Base-by-base conservation (phyloP, 768 basidiomycete species). In the Collybia sordida region DNA sequence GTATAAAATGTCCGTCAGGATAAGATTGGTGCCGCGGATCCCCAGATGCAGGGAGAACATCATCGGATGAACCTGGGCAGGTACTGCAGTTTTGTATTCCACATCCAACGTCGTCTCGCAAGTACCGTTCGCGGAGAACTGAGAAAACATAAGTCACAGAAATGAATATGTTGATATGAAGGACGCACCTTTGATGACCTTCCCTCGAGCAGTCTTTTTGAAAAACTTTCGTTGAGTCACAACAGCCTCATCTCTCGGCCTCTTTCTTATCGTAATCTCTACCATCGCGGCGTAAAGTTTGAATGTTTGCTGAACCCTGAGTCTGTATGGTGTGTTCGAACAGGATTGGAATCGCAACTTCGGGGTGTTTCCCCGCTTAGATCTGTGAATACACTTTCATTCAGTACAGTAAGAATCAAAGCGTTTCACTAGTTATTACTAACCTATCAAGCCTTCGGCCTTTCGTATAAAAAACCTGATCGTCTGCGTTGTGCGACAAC, bases 41-140 rank as follows among this genome's bases (percentile, higher is more conserved):
- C 6, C 92, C 92, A 3, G 70, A 63, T 18, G 66, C 59, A 17
- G 92, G 88, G 4, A 95, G 73, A 9, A 70, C 65, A 37, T 72
- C 63, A n/a, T 73, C 59, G 21, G 69, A 61, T 49, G 61, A 58
- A 22, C 62, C 65, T 2, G 69, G 45, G 59, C 96, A 97, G 42
- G 80, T 64, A 39, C 71, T 67, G 68, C 95, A 98, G 31, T 71
- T 67, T 51, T 80, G 64, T 55, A 96, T 78, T 1, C 95, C 95
- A 64, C 96, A 98, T 8, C 80, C 80, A 25, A 98, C 87, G 61
- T 97, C 95, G 59, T 93, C 85, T 25, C 97, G 80, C 8, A 99
- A 81, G 68, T 98, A 99, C 54, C 96, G 77, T 71, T 99, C 96
- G 19, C 96, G 81, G 18, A 98, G 73, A 51, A 98, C 97, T 92